Evolutionary conservation across 1,284 basidiomycete species (phyloP).

Genomic region (Fistulinella cinereoalba): DNA sequence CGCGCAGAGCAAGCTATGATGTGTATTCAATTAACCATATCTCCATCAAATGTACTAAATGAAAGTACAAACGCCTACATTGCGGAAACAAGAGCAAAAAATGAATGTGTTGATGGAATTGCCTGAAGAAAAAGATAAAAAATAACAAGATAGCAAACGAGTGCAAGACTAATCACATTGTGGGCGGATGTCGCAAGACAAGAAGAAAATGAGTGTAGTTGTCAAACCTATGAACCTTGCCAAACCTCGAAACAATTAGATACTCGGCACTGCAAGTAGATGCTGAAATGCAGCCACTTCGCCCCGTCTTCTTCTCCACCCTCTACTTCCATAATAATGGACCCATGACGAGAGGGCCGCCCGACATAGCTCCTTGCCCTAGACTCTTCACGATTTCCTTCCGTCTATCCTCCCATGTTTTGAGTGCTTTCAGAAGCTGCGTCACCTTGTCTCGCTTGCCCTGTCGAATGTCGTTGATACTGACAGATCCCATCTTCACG

Average conservation of each 20-base stretch:
- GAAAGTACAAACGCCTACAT: constrained; percentile 11
- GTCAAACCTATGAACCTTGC: constrained; percentile 9
- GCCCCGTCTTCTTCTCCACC: too few species aligned
- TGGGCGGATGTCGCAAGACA: constrained; percentile 6
- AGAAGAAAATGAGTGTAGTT: constrained; percentile 14
- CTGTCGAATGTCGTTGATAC: constrained; percentile 84
- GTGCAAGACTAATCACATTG: neutral
- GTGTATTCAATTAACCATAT: constrained; percentile 3
- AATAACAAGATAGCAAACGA: constrained; percentile 3
- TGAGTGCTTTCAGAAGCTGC: constrained; percentile 73
- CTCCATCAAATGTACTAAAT: constrained; percentile 6
- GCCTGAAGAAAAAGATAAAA: constrained; percentile 3
- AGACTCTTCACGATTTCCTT: constrained; percentile 52
- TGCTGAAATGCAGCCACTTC: too few species aligned
- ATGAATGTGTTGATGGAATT: constrained; percentile 9
- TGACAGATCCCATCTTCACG: constrained; percentile 83
- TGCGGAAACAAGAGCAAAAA: constrained; percentile 3
- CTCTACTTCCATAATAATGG: constrained; percentile 9
- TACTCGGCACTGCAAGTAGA: too few species aligned
- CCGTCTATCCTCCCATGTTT: constrained; percentile 74
- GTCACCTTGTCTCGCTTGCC: constrained; percentile 78
- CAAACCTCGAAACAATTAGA: neutral
- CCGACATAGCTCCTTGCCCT: constrained; percentile 40
- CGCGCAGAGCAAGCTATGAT: constrained; percentile 22
- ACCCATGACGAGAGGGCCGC: constrained; percentile 11